phyloP scores from a whole-genome alignment of 768 basidiomycete genomes.

The Baorangia bicolor region DNA sequence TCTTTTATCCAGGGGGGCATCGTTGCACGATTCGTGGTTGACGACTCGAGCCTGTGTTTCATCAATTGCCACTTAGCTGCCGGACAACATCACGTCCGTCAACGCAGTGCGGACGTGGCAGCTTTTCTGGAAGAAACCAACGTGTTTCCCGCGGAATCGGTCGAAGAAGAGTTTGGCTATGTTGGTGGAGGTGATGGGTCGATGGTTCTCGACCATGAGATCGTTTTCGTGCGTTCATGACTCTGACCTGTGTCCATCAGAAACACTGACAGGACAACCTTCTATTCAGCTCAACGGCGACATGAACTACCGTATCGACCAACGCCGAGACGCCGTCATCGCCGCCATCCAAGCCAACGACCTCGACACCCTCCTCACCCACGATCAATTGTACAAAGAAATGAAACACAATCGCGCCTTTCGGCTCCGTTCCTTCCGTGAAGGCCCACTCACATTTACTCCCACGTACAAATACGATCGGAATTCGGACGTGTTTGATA shows the following conservation, averaged over 20 bases:
- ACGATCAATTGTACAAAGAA: conserved; percentile 91
- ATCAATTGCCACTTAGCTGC: conserved; percentile 98
- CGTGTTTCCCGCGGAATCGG: conserved; percentile 53
- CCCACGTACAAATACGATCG: conserved; percentile 97
- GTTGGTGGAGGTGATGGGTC: conserved; percentile 91
- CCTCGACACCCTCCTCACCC: conserved; percentile 55
- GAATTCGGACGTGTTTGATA: conserved; percentile 74
- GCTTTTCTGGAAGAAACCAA: conserved; percentile 82
- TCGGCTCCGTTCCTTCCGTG: conserved; percentile 78
- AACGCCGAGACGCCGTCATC: conserved; percentile 80
- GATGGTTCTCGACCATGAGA: conserved; percentile 92
- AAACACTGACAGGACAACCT: background rate
- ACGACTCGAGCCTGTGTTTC: conserved; percentile 91
- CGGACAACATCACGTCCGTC: conserved; percentile 78
- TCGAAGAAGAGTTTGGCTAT: conserved; percentile 64
- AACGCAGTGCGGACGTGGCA: conserved; percentile 85
- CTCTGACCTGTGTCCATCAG: background rate
- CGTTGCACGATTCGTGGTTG: conserved; percentile 83
- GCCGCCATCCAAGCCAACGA: conserved; percentile 69
- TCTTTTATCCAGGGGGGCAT: conserved; percentile 74
- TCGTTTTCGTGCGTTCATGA: conserved; percentile 63
- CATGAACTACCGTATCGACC: conserved; percentile 97
- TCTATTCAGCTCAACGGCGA: conserved; percentile 76
- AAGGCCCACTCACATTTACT: conserved; percentile 77
- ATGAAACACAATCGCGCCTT: conserved; percentile 86